Conservation (phyloP, 768 basidiomycete species). For the Pulveroboletus sp. region DNA sequence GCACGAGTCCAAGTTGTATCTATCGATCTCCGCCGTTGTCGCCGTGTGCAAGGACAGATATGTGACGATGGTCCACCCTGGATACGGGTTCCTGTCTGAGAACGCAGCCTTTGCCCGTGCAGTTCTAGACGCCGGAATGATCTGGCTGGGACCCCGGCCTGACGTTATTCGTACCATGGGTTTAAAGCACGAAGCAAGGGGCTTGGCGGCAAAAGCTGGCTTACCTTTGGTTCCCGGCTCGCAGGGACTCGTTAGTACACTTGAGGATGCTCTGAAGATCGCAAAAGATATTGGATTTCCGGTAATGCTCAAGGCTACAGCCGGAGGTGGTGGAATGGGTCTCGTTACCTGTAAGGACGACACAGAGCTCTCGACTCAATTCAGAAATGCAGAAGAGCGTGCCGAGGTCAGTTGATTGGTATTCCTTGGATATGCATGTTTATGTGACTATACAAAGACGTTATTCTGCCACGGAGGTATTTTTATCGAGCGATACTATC, state of each 20-base stretch:
- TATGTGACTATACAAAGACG: constrained; percentile 24
- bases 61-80: constrained; percentile 55
- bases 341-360: constrained; percentile 48
- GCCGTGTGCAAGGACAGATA: constrained; percentile 36
- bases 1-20: constrained; percentile 44
- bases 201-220: constrained; percentile 41
- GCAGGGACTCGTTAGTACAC: constrained; percentile 39
- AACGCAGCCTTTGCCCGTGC: constrained; percentile 50
- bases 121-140: constrained; percentile 45
- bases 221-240: constrained; percentile 57
- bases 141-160: constrained; percentile 54
- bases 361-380: constrained; percentile 34
- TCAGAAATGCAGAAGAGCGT: constrained; percentile 35
- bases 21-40: constrained; percentile 36
- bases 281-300: constrained; percentile 50
- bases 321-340: constrained; percentile 68
- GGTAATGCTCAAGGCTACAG: constrained; percentile 62
- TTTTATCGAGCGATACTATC: constrained; percentile 58
- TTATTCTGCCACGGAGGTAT: constrained; percentile 49
- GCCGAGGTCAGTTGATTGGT: constrained; percentile 41
- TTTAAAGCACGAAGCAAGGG: constrained; percentile 54
- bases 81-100: constrained; percentile 65
- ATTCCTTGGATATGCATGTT: neutral
- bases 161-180: constrained; percentile 52
- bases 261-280: constrained; percentile 37